phyloP scores from a whole-genome alignment of 305 asterid genomes.

The Fraxinus floribunda region DNA sequence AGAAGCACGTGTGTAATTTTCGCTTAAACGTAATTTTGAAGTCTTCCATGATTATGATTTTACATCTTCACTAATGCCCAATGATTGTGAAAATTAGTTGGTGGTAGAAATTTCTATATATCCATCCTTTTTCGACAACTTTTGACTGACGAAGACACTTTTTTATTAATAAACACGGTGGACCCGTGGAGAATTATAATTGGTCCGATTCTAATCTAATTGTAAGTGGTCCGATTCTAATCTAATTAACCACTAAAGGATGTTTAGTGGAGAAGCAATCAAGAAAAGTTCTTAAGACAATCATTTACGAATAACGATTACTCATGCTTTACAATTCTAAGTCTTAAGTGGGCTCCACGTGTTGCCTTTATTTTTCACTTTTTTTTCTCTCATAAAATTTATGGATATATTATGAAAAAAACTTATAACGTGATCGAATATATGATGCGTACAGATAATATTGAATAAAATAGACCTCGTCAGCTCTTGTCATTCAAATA shows the following conservation, averaged over 20 bases:
- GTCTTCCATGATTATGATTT: not conserved
- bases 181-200: not conserved
- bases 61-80: not conserved
- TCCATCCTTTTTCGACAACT: not conserved
- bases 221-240: not conserved
- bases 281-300: not conserved
- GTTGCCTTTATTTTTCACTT: not conserved
- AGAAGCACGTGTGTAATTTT: not conserved
- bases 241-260: conserved; percentile 12
- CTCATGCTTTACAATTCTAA: not conserved
- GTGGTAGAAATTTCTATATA: not conserved
- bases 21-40: not conserved
- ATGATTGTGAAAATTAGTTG: conserved; percentile 20
- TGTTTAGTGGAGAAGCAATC: conserved; percentile 35
- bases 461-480: not conserved
- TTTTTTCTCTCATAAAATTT: too few relatives aligned
- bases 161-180: not conserved
- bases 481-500: not conserved
- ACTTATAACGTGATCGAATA: not conserved
- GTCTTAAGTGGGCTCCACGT: not conserved
- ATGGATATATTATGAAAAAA: not conserved
- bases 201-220: not conserved
- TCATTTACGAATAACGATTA: not conserved
- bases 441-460: not conserved
- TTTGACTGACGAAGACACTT: conserved; percentile 25